phyloP scores from a whole-genome alignment of 345 rosid species.

The Trapa bicornis region DNA sequence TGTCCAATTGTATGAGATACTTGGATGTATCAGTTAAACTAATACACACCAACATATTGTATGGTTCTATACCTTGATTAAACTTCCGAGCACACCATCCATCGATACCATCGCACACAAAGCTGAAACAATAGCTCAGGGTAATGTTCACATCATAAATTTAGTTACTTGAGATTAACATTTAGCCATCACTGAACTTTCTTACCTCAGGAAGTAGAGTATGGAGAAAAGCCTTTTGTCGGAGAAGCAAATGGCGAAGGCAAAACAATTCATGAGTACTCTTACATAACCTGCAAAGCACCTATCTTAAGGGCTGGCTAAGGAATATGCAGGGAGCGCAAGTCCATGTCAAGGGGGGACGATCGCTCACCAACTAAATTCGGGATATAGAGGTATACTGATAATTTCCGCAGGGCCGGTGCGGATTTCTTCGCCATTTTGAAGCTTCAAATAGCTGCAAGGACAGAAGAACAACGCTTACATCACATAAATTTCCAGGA shows the following conservation, averaged over 20 bases:
- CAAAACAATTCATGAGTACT: slow-evolving; percentile 65
- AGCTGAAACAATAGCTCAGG: slow-evolving; percentile 26
- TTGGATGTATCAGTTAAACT: neutral
- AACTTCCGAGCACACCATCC: slow-evolving; percentile 96
- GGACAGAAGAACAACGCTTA: too few species aligned
- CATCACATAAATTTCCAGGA: too few species aligned
- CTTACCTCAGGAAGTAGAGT: slow-evolving; percentile 64
- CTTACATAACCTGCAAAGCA: slow-evolving; percentile 49
- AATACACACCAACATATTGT: neutral
- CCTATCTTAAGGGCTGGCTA: neutral
- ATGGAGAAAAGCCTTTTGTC: slow-evolving; percentile 63
- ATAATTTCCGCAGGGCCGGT: slow-evolving; percentile 35
- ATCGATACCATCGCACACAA: slow-evolving; percentile 85
- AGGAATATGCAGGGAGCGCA: neutral
- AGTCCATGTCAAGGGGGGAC: neutral
- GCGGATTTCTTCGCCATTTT: slow-evolving; percentile 24
- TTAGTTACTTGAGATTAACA: neutral
- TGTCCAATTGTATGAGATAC: neutral
- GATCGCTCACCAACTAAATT: slow-evolving; percentile 66
- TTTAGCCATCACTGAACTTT: too few species aligned
- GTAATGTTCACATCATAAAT: slow-evolving; percentile 7
- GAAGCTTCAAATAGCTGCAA: too few species aligned
- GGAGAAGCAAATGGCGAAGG: slow-evolving; percentile 71
- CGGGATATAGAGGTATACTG: slow-evolving; percentile 80
- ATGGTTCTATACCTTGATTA: slow-evolving; percentile 54